These are phyloP conservation scores for Scutellospora calospora DNA, from an alignment of 371 early-diverging fungal genomes.

Conservation along the genomic window DNA sequence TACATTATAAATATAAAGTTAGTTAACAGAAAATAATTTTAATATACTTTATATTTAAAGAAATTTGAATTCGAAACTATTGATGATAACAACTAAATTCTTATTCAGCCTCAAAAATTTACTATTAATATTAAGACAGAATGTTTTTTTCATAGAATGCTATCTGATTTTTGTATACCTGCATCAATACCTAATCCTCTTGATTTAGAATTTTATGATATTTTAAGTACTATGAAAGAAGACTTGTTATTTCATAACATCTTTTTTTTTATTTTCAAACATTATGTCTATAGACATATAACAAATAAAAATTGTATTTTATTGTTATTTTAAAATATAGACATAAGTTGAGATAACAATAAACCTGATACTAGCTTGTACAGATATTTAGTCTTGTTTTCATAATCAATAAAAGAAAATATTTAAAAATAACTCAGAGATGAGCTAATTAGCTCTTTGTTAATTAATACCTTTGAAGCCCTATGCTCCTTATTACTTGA, in stretches of 20 bases:
- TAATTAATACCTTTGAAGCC: no score
- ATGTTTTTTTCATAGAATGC: constrained; percentile 32
- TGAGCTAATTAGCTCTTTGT: no score
- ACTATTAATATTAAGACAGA: constrained; percentile 1
- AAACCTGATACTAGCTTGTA: no score
- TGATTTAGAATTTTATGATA: constrained; percentile 10
- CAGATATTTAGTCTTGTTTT: no score
- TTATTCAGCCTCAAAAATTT: constrained; percentile 27
- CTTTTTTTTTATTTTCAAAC: background rate
- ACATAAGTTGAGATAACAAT: no score
- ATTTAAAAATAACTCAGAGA: no score
- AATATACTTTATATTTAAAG: constrained; percentile 31
- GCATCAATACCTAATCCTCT: constrained; percentile 27
- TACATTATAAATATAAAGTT: constrained; percentile 16
- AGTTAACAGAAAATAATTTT: constrained; percentile 14
- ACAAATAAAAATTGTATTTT: no score
- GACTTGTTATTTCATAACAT: background rate
- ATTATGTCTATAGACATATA: no score
- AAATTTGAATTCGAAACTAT: constrained; percentile 7
- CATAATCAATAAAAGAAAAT: no score
- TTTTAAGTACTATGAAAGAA: constrained; percentile 13
- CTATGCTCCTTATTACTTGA: no score
- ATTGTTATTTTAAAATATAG: no score
- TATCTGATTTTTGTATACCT: background rate
- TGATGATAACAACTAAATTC: constrained; percentile 28